Conservation (phyloP, 2,329 filamentous ascomycete species). For the Talaromyces sp. region DNA sequence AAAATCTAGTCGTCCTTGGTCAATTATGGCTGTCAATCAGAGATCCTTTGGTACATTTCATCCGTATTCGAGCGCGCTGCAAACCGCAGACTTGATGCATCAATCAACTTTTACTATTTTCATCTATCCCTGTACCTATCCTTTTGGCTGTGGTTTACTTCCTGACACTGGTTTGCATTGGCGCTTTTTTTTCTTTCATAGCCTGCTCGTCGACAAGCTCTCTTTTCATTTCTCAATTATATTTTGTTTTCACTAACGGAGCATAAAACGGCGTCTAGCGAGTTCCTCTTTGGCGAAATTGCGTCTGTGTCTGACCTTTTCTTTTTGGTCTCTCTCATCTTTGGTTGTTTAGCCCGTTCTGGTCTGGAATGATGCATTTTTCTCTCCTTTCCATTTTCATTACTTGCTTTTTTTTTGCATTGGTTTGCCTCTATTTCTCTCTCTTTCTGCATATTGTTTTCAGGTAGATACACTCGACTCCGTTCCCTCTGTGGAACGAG, state of each 20-base stretch:
- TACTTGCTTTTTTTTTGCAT: neutral
- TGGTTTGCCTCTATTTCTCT: neutral
- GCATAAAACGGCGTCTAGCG: slow-evolving; percentile 13
- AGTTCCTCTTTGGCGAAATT: neutral
- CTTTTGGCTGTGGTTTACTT: neutral
- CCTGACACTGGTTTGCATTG: neutral
- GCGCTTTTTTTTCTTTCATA: neutral
- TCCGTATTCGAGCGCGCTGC: neutral
- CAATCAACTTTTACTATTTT: neutral
- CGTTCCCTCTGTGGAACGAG: neutral
- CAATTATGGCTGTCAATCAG: neutral
- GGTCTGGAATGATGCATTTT: neutral
- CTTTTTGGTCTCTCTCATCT: neutral
- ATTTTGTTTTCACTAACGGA: neutral
- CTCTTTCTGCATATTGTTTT: neutral
- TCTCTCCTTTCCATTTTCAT: neutral
- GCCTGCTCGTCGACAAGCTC: neutral
- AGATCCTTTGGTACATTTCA: too few species aligned
- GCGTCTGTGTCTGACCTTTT: neutral
- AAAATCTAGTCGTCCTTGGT: slow-evolving; percentile 31
- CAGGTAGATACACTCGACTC: neutral
- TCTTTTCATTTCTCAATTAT: neutral
- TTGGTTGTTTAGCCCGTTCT: neutral
- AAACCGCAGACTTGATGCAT: neutral
- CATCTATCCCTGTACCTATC: slow-evolving; percentile 4